Evolutionary conservation across 176 grass and related monocot species (phyloP).

Genomic region (Ampelocalamus luodianensis): DNA sequence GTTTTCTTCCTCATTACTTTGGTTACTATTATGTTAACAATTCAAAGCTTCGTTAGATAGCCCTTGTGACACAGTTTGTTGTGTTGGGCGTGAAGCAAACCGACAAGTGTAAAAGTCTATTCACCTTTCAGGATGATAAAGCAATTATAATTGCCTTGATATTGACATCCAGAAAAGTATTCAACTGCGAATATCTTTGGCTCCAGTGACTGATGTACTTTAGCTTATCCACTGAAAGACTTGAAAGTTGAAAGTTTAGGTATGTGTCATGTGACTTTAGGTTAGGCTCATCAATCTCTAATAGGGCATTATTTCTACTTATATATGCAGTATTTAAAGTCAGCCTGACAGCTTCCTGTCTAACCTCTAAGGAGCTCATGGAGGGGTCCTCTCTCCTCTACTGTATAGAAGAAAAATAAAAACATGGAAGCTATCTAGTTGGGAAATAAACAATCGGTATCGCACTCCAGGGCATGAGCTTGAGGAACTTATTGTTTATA

Average conservation of each 20-base stretch:
- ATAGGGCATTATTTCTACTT: slow-evolving; percentile 1
- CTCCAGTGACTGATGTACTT: slow-evolving; percentile 28
- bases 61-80: slow-evolving; percentile 2
- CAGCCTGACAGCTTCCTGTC: slow-evolving; percentile 7
- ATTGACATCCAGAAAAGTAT: slow-evolving; percentile 47
- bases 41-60: slow-evolving; percentile 4
- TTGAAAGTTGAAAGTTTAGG: slow-evolving; percentile 30
- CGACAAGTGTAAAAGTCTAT: slow-evolving; percentile 23
- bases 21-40: background rate
- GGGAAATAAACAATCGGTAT: background rate
- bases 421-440: slow-evolving; percentile 14
- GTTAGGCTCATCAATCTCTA: slow-evolving; percentile 23
- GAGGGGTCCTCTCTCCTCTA: background rate
- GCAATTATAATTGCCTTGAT: slow-evolving; percentile 33
- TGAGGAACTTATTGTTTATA: slow-evolving; percentile 23
- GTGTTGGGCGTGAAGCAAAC: slow-evolving; percentile 30
- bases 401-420: background rate
- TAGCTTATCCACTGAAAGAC: slow-evolving; percentile 37
- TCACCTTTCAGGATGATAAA: slow-evolving; percentile 39
- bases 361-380: background rate
- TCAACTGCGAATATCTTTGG: slow-evolving; percentile 31
- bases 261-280: slow-evolving; percentile 46
- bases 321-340: slow-evolving; percentile 7
- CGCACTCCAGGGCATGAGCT: background rate
- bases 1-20: background rate